Percentiles rank a stretch among this genome's conserved stretches.
These are phyloP conservation scores for Camellia granthamiana DNA, from an alignment of 148 eudicot genomes.

Conservation along the genomic window DNA sequence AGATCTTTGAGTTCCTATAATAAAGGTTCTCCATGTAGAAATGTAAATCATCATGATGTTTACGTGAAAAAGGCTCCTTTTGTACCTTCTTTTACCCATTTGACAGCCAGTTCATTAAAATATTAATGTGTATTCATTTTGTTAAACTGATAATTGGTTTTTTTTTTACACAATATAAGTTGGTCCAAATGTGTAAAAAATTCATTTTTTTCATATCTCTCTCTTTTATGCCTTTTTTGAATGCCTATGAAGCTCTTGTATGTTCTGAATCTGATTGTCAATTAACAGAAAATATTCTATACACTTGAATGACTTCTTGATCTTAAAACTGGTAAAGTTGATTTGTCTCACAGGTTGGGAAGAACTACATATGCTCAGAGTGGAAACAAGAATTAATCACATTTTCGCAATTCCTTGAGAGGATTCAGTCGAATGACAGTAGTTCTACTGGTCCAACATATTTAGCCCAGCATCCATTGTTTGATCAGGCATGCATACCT, in stretches of 20 bases:
- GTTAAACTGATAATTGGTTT: neutral
- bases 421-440: constrained; percentile 57
- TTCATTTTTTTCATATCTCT: neutral
- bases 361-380: constrained; percentile 76
- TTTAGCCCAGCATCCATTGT: constrained; percentile 96
- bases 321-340: constrained; percentile 22
- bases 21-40: neutral
- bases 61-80: neutral
- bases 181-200: neutral
- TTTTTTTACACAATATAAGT: neutral
- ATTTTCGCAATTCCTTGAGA: constrained; percentile 82
- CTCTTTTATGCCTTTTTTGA: neutral
- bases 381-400: constrained; percentile 98
- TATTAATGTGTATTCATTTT: neutral
- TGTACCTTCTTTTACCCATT: neutral
- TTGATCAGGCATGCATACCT: constrained; percentile 84
- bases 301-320: constrained; percentile 10
- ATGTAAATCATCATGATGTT: neutral
- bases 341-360: constrained; percentile 68
- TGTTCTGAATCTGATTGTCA: neutral
- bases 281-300: neutral
- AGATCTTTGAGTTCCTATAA: neutral
- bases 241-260: constrained; percentile 6
- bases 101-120: neutral
- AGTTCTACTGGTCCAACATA: constrained; percentile 56